Evolutionary conservation across 352 stramenopile species (phyloP).

Genomic region (Pythium apleroticum): DNA sequence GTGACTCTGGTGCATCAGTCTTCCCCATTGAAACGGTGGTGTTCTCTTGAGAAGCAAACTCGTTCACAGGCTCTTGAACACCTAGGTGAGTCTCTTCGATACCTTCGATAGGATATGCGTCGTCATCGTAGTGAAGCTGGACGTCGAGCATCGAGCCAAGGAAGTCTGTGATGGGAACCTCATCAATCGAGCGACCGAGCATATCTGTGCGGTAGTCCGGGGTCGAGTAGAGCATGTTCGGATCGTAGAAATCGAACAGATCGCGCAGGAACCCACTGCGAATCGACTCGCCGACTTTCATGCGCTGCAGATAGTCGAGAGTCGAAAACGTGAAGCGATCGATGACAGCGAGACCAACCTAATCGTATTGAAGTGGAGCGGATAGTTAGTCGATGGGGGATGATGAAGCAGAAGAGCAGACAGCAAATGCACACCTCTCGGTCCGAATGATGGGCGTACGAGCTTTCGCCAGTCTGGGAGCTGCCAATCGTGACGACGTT

Average conservation of each 20-base stretch:
- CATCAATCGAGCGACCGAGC: constrained; percentile 63
- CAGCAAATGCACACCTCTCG: constrained; percentile 42
- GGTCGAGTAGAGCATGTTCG: constrained; percentile 79
- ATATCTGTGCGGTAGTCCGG: constrained; percentile 78
- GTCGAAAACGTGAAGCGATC: constrained; percentile 90
- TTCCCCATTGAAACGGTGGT: background rate
- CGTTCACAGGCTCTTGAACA: background rate
- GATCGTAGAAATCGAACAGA: constrained; percentile 84
- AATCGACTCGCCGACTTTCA: constrained; percentile 79
- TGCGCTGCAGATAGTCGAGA: constrained; percentile 84
- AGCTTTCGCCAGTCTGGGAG: constrained; percentile 91
- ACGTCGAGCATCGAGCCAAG: constrained; percentile 87
- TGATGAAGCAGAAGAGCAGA: background rate
- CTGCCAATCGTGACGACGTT: constrained; percentile 94
- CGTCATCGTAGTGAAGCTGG: constrained; percentile 65
- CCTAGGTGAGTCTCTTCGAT: background rate
- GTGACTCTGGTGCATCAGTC: background rate
- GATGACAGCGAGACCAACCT: constrained; percentile 86
- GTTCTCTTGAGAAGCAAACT: background rate
- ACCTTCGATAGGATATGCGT: constrained; percentile 72
- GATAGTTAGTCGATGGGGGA: background rate
- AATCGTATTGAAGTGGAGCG: too few species aligned
- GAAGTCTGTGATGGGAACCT: constrained; percentile 86
- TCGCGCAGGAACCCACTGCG: constrained; percentile 62
- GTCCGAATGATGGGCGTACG: constrained; percentile 92